Evolutionary conservation across 148 eudicot genomes (phyloP).

Genomic region (Suaeda aralocaspica): DNA sequence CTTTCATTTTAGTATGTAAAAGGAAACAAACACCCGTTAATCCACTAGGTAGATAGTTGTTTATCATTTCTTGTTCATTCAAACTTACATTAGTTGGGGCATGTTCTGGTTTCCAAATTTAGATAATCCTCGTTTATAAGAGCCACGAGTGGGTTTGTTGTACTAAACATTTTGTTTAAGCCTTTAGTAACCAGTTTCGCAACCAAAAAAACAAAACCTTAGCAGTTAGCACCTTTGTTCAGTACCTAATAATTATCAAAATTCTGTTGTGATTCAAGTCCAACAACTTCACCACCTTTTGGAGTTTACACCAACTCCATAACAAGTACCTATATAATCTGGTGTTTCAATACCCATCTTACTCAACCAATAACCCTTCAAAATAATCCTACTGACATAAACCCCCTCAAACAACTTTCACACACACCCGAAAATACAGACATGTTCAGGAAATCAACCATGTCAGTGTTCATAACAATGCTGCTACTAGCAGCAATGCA

Average conservation of each 20-base stretch:
- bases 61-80: too few relatives aligned
- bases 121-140: too few relatives aligned
- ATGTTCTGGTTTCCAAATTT: too few relatives aligned
- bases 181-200: too few relatives aligned
- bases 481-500: slow-evolving; percentile 35
- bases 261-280: slow-evolving; percentile 16
- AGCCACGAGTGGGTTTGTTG: slow-evolving; percentile 33
- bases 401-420: not conserved
- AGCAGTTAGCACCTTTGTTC: not conserved
- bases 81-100: too few relatives aligned
- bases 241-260: not conserved
- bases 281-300: slow-evolving; percentile 39
- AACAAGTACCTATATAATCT: slow-evolving; percentile 25
- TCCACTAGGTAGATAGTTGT: too few relatives aligned
- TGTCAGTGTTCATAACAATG: slow-evolving; percentile 27
- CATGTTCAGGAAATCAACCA: slow-evolving; percentile 41
- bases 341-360: not conserved
- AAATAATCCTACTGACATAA: not conserved
- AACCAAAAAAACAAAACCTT: not conserved
- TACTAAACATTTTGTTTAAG: slow-evolving; percentile 15
- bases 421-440: not conserved
- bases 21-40: too few relatives aligned
- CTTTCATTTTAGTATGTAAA: too few relatives aligned
- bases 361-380: slow-evolving; percentile 13
- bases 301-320: slow-evolving; percentile 40